Conservation (phyloP, 2,329 filamentous ascomycete genomes). For the Zarea fungicola region DNA sequence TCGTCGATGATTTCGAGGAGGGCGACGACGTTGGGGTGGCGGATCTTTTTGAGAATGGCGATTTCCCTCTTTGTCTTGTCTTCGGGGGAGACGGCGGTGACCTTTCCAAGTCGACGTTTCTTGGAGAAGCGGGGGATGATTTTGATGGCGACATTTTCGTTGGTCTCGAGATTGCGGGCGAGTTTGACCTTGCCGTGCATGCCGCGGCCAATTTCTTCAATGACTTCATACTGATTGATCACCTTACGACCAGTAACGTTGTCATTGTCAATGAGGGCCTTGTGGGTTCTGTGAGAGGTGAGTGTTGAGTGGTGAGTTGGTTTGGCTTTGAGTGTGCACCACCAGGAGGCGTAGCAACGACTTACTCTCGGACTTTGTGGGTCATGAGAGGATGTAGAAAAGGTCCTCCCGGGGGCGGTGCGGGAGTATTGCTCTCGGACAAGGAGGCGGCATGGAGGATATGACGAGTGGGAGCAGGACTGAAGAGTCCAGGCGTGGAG, state of each 20-base stretch:
- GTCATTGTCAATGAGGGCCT: conserved; percentile 86
- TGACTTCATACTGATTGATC: conserved; percentile 96
- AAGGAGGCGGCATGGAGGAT: conserved; percentile 35
- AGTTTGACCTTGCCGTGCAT: conserved; percentile 98
- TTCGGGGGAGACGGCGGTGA: conserved; percentile 58
- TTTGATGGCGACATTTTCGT: conserved; percentile 89
- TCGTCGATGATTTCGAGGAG: conserved; percentile 97
- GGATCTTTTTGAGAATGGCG: conserved; percentile 95
- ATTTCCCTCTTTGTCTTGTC: conserved; percentile 94
- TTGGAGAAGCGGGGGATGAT: conserved; percentile 96
- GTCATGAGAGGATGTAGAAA: conserved; percentile 67
- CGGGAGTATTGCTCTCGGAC: conserved; percentile 51
- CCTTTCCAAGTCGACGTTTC: conserved; percentile 82
- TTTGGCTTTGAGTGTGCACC: no score
- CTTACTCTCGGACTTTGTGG: conserved; percentile 72
- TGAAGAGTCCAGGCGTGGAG: conserved; percentile 59
- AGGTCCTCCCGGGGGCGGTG: conserved; percentile 47
- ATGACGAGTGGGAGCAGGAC: conserved; percentile 41
- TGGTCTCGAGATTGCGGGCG: conserved; percentile 71
- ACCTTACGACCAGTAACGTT: conserved; percentile 85
- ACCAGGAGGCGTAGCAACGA: conserved; percentile 20
- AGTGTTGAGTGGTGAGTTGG: not conserved
- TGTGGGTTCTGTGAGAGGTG: conserved; percentile 62
- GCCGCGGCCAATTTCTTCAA: conserved; percentile 91
- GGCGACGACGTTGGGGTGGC: conserved; percentile 94